Conservation (phyloP, 2,329 filamentous ascomycete species). For the Fusarium sp. region DNA sequence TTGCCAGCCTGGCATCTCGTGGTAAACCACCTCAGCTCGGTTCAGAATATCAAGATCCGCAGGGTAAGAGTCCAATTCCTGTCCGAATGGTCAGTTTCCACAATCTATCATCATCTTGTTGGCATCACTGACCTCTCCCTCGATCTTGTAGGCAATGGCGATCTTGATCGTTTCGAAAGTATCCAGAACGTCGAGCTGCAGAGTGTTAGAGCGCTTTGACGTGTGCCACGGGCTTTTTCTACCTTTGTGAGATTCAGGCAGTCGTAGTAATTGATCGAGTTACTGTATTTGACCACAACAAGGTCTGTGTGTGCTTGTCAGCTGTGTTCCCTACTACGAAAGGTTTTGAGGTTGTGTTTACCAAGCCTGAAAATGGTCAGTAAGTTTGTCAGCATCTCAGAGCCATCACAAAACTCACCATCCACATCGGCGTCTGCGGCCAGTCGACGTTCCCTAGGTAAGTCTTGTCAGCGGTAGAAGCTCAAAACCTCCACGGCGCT, state of each 20-base stretch:
- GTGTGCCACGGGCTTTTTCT: neutral
- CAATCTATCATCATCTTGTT: neutral
- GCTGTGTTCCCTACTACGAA: neutral
- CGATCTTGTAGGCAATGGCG: neutral
- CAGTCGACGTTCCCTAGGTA: neutral
- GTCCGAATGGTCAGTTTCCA: neutral
- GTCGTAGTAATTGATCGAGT: neutral
- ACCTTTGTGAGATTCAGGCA: neutral
- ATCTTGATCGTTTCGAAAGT: neutral
- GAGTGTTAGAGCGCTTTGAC: neutral
- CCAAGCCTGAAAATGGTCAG: neutral
- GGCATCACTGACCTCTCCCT: neutral
- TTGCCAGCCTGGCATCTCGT: neutral
- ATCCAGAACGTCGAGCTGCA: neutral
- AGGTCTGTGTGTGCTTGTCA: neutral
- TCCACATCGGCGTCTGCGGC: neutral
- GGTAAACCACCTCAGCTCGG: neutral
- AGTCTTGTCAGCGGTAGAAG: neutral
- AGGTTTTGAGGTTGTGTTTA: neutral
- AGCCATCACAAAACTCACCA: neutral
- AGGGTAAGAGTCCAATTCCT: neutral
- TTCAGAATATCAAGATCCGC: neutral
- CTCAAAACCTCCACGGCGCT: neutral
- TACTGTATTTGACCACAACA: neutral
- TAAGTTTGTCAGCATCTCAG: neutral